Evolutionary conservation across 2,329 filamentous ascomycete species (phyloP).

Genomic region (Pseudogymnoascus sp.): DNA sequence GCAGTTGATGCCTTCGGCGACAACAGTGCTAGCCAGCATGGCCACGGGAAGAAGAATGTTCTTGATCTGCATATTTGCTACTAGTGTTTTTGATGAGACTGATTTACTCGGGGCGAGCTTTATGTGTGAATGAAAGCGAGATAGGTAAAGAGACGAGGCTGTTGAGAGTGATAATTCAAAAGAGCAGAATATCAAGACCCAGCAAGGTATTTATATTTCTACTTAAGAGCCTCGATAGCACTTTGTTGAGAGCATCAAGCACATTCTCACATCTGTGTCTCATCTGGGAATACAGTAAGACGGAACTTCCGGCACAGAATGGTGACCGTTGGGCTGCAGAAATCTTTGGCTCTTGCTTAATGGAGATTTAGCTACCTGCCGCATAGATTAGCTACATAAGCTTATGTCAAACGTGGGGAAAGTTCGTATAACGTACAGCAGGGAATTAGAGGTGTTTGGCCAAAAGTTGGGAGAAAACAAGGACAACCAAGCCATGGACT

Average conservation of each 20-base stretch:
- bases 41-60: neutral
- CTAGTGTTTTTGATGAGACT: neutral
- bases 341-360: neutral
- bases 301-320: neutral
- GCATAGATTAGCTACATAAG: neutral
- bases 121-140: neutral
- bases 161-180: neutral
- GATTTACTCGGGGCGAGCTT: neutral
- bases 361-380: neutral
- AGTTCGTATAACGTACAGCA: neutral
- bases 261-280: neutral
- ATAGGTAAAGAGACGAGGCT: neutral
- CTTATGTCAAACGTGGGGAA: neutral
- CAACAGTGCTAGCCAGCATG: neutral
- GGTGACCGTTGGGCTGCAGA: neutral
- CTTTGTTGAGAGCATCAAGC: neutral
- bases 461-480: neutral
- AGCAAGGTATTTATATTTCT: neutral
- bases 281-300: neutral
- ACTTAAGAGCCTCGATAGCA: neutral
- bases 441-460: neutral
- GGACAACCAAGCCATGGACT: neutral
- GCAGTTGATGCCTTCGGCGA: neutral
- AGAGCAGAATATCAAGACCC: neutral
- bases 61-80: neutral